phyloP scores from a whole-genome alignment of 1,139 yeast genomes.

The Saccharomycopsis phalli region DNA sequence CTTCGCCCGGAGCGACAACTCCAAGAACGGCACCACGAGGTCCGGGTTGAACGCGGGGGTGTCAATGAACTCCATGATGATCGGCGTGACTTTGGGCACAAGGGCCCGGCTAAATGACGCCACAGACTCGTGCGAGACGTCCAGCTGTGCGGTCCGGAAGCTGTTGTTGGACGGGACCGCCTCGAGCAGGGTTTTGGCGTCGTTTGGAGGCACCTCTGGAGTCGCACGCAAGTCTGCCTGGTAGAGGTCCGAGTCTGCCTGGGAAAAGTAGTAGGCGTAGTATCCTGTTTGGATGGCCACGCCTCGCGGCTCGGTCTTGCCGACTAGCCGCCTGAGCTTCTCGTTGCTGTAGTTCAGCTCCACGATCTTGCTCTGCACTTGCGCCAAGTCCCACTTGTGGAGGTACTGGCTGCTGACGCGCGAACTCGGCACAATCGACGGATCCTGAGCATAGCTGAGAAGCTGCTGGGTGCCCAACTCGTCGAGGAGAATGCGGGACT shows the following conservation, averaged over 20 bases:
- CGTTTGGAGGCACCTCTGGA: not conserved
- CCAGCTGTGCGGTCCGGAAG: not conserved
- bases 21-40: conserved; percentile 63
- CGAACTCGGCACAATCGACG: conserved; percentile 21
- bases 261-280: conserved; percentile 24
- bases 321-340: conserved; percentile 2
- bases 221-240: not conserved
- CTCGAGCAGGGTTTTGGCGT: no score
- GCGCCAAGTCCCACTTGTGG: conserved; percentile 28
- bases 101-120: conserved; percentile 25
- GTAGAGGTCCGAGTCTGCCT: not conserved
- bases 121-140: conserved; percentile 2
- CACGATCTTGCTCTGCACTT: conserved; percentile 26
- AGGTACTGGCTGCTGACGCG: conserved; percentile 25
- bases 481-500: conserved; percentile 42
- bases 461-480: conserved; percentile 28
- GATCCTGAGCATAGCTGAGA: not conserved
- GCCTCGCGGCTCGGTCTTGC: not conserved
- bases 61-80: conserved; percentile 58
- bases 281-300: conserved; percentile 18
- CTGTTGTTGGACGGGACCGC: not conserved
- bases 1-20: conserved; percentile 55
- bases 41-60: conserved; percentile 62
- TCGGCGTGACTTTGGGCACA: conserved; percentile 47
- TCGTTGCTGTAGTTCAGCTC: conserved; percentile 5